These are phyloP conservation scores for Aureobasidium vineae DNA, from an alignment of 2,329 filamentous ascomycete genomes.

Conservation along the genomic window DNA sequence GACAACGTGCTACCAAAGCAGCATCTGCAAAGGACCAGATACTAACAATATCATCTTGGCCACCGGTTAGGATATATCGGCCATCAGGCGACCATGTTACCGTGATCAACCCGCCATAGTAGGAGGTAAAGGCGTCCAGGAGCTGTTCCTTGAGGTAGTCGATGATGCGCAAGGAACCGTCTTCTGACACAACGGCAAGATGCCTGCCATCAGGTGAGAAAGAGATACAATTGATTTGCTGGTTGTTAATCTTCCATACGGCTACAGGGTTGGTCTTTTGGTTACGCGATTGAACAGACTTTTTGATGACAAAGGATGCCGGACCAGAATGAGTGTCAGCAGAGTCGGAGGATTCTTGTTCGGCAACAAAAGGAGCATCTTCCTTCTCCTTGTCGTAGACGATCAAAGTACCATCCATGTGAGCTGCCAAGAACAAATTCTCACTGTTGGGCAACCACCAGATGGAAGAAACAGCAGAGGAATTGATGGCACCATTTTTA, in stretches of 20 bases:
- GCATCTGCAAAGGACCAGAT: constrained; percentile 90
- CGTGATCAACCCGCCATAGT: constrained; percentile 89
- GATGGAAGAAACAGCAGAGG: constrained; percentile 80
- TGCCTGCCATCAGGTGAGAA: constrained; percentile 89
- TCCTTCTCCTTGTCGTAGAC: constrained; percentile 99
- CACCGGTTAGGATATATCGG: constrained; percentile 91
- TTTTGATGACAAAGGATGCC: constrained; percentile 66
- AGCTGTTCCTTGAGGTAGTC: constrained; percentile 89
- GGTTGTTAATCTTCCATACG: constrained; percentile 88
- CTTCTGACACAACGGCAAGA: constrained; percentile 86
- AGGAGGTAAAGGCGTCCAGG: constrained; percentile 82
- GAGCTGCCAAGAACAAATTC: constrained; percentile 84
- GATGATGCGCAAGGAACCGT: constrained; percentile 84
- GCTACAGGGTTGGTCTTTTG: constrained; percentile 92
- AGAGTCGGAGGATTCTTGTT: constrained; percentile 40
- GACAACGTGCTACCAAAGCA: constrained; percentile 83
- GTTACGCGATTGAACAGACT: constrained; percentile 90
- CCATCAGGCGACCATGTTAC: constrained; percentile 98
- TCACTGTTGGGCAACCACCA: constrained; percentile 94
- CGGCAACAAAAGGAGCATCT: constrained; percentile 73
- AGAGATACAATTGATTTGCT: constrained; percentile 83
- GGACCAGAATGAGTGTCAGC: constrained; percentile 42
- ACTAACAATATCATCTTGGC: constrained; percentile 92
- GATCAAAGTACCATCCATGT: constrained; percentile 85
- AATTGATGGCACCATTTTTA: constrained; percentile 91